Base-by-base conservation (phyloP, 352 stramenopile genomes). In the Phytophthora sp. region DNA sequence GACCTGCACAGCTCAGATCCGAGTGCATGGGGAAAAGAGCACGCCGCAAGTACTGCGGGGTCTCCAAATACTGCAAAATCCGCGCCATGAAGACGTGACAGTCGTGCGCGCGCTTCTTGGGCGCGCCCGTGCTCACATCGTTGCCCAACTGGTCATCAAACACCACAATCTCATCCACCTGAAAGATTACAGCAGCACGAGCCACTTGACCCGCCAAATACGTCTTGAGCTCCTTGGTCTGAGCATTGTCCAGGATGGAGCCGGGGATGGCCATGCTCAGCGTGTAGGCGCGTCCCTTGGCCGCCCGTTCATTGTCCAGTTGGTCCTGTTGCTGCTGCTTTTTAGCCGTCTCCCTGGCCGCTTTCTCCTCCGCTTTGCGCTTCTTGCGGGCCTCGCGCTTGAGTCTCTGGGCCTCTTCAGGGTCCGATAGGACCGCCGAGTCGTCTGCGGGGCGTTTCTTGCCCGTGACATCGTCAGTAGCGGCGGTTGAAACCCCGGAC, bases 141-240 rank as follows among this genome's bases (percentile, higher is more conserved):
- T 69, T 72, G 20, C 88, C 90, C 23, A 98, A 77, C 63, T 97
- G 91, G 77, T 99, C 97, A 69, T 99, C 96, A 68, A 98, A 99
- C 5, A 99, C 95, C 13, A 99, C 80, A 66, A 99, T 94, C 82
- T 99, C 97, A 72, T 99, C 97, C 7, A 99, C 93, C 67, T 99
- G 89, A 81, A 98, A 99, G 64, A 99, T 98, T 21, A 95, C 93
- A 1, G 95, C 95, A 0, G 97, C 97, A 29, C 97, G 94, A 36
- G 97, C 97, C 54, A 99, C 97, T 76, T 99, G 95, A 23, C 97
- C 97, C 0, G 88, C 96, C 41, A 99, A 68, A 54, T 99, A 96
- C 29, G 97, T 99, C 75, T 97, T 95, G 15, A 99, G 86, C 75
- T 99, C 96, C 64, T 92, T 94, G 35, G 94, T 99, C 79, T 99